phyloP scores from a whole-genome alignment of 2,329 filamentous ascomycete genomes.

The Aspergillus sergii region DNA sequence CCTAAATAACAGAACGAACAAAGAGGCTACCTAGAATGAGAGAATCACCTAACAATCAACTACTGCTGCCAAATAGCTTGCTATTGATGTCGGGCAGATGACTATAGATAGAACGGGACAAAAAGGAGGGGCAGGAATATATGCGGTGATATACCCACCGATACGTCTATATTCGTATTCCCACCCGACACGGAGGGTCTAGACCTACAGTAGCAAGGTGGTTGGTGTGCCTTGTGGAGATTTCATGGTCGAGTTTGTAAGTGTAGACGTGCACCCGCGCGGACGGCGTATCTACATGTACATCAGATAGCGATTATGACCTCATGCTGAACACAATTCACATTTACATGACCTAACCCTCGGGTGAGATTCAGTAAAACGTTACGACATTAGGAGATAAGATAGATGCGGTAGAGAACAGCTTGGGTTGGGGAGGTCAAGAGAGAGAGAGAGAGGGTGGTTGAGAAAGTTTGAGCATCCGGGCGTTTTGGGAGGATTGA shows the following conservation, averaged over 20 bases:
- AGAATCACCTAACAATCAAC: too few relatives aligned
- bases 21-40: neutral
- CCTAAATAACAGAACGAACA: neutral
- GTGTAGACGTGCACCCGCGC: neutral
- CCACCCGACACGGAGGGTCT: neutral
- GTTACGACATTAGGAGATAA: conserved; percentile 17
- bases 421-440: conserved; percentile 4
- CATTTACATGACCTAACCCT: conserved; percentile 1
- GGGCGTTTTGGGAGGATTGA: neutral
- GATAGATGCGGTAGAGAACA: conserved; percentile 3
- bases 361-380: conserved; percentile 8
- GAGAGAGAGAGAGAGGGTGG: neutral
- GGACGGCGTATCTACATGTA: neutral
- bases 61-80: neutral
- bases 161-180: neutral
- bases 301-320: neutral
- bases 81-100: neutral
- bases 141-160: neutral
- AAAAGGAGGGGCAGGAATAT: neutral
- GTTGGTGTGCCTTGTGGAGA: neutral
- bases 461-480: neutral
- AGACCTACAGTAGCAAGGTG: neutral
- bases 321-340: neutral
- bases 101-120: neutral
- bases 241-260: neutral